phyloP scores from a whole-genome alignment of 2,329 filamentous ascomycete genomes.

The Diaporthe caulivora region DNA sequence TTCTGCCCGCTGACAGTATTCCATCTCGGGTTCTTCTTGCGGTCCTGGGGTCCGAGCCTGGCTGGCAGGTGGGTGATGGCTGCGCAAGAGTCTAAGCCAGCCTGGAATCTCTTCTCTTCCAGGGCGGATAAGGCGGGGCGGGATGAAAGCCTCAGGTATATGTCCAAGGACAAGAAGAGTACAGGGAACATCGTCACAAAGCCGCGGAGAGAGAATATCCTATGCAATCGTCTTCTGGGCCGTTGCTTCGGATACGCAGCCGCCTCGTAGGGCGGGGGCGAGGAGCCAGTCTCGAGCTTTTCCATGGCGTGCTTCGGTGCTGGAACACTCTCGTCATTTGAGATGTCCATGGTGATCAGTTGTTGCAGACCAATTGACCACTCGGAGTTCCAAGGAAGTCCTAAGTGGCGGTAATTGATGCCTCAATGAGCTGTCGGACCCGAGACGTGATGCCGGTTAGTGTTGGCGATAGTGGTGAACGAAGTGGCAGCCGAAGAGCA shows the following conservation, averaged over 20 bases:
- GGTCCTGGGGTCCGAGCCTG: constrained; percentile 25
- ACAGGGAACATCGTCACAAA: neutral
- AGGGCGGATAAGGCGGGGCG: constrained; percentile 11
- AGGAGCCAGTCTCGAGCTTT: constrained; percentile 22
- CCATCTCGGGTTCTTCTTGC: constrained; percentile 54
- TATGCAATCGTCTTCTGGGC: constrained; percentile 12
- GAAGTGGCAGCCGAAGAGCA: neutral
- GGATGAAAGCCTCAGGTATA: constrained; percentile 16
- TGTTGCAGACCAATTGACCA: neutral
- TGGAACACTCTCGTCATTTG: neutral
- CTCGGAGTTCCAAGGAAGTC: too few species aligned
- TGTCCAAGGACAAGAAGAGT: neutral
- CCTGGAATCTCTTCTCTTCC: constrained; percentile 35
- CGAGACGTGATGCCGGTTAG: neutral
- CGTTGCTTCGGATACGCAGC: constrained; percentile 34
- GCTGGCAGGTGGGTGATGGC: constrained; percentile 24
- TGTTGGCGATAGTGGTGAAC: neutral
- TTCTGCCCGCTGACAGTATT: constrained; percentile 53
- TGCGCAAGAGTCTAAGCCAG: constrained; percentile 31
- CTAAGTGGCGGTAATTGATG: neutral
- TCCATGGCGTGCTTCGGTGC: constrained; percentile 3
- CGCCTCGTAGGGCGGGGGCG: constrained; percentile 36
- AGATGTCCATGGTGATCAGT: neutral
- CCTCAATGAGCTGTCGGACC: neutral
- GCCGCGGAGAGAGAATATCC: constrained; percentile 10